phyloP scores from a whole-genome alignment of 805 yeast species.

The Metschnikowia dekortorum region DNA sequence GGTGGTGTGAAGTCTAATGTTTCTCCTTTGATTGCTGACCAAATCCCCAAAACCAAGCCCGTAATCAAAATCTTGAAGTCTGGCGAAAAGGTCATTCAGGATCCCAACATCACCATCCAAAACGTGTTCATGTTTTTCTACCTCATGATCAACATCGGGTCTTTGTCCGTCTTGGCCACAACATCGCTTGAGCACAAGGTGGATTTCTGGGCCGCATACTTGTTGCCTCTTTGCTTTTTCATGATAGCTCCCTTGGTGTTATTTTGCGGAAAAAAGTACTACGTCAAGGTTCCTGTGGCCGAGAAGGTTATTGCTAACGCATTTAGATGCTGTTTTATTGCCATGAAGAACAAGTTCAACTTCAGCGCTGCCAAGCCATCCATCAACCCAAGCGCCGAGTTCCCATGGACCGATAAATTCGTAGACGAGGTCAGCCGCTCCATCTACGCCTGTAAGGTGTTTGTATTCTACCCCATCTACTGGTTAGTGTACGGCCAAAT shows the following conservation, averaged over 20 bases:
- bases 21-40: slow-evolving; percentile 65
- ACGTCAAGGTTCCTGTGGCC: slow-evolving; percentile 11
- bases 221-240: slow-evolving; percentile 13
- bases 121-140: slow-evolving; percentile 14
- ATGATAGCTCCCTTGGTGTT: slow-evolving; percentile 9
- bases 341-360: slow-evolving; percentile 9
- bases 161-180: slow-evolving; percentile 12
- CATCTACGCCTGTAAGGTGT: slow-evolving; percentile 13
- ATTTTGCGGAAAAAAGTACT: slow-evolving; percentile 8
- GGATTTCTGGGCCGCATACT: slow-evolving; percentile 14
- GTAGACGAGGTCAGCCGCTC: slow-evolving; percentile 14
- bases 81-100: slow-evolving; percentile 12
- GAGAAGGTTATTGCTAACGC: slow-evolving; percentile 11
- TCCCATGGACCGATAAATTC: slow-evolving; percentile 13
- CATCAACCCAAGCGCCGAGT: slow-evolving; percentile 8
- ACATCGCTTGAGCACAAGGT: slow-evolving; percentile 11
- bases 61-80: slow-evolving; percentile 31
- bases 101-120: slow-evolving; percentile 14
- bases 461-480: slow-evolving; percentile 13
- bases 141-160: slow-evolving; percentile 16
- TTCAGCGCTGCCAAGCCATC: slow-evolving; percentile 14
- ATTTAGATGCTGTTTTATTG: slow-evolving; percentile 8
- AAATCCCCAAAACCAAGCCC: slow-evolving; percentile 36
- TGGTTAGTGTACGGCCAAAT: slow-evolving; percentile 18
- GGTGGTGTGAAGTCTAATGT: slow-evolving; percentile 79